These are phyloP conservation scores for Podospora bellae-mahoneyi DNA, from an alignment of 495 filamentous ascomycete species.

Conservation along the genomic window DNA sequence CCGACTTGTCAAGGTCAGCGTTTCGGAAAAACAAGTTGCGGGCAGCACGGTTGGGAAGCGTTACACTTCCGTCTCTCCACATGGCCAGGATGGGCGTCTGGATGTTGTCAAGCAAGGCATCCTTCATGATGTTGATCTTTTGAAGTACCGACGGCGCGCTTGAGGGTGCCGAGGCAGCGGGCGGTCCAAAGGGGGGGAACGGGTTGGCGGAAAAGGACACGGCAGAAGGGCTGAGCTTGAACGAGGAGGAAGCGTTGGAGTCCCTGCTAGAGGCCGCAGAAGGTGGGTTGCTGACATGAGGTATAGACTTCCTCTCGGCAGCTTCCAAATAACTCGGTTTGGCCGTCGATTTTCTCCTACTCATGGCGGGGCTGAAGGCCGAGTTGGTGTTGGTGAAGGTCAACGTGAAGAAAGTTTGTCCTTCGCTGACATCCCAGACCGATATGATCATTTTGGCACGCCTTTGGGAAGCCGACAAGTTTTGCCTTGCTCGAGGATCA, in stretches of 20 bases:
- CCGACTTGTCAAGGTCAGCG: constrained; percentile 38
- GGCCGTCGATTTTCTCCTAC: constrained; percentile 28
- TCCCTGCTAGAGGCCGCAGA: constrained; percentile 42
- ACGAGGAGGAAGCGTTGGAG: constrained; percentile 34
- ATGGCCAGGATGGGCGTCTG: constrained; percentile 65
- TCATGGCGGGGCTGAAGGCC: constrained; percentile 20
- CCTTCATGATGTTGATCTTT: constrained; percentile 65
- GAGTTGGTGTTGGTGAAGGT: constrained; percentile 57
- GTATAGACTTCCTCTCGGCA: constrained; percentile 35
- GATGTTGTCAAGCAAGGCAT: constrained; percentile 65
- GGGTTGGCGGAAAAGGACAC: constrained; percentile 45
- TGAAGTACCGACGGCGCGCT: constrained; percentile 57
- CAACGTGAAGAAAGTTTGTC: constrained; percentile 58
- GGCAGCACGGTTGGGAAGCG: constrained; percentile 61
- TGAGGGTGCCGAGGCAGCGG: constrained; percentile 44
- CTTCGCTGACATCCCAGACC: constrained; percentile 56
- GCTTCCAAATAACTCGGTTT: constrained; percentile 34
- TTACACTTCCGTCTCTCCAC: constrained; percentile 68
- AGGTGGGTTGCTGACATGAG: constrained; percentile 38
- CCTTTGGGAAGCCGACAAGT: constrained; percentile 40
- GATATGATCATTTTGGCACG: constrained; percentile 66
- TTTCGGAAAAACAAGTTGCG: constrained; percentile 48
- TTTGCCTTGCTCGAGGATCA: constrained; percentile 25
- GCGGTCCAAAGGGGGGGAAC: constrained; percentile 59
- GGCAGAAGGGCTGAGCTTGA: constrained; percentile 38